phyloP scores from a whole-genome alignment of 2,329 filamentous ascomycete species.

The Botrytis squamosa region DNA sequence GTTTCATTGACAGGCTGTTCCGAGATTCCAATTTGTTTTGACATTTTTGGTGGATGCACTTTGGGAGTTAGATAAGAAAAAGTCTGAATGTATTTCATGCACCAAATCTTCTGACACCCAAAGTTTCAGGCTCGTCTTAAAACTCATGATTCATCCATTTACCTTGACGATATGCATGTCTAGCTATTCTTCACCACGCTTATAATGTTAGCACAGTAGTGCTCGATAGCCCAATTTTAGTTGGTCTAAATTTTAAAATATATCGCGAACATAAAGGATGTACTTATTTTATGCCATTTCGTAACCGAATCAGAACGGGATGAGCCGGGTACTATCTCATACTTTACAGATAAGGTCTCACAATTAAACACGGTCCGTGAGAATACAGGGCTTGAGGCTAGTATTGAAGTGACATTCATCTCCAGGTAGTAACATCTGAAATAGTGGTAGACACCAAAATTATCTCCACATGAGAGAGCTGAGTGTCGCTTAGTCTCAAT shows the following conservation, averaged over 20 bases:
- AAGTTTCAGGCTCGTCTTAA: neutral
- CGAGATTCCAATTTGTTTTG: neutral
- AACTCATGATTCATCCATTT: neutral
- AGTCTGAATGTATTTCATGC: neutral
- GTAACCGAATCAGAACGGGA: too few species aligned
- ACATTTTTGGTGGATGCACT: neutral
- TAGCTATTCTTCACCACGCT: neutral
- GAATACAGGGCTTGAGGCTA: neutral
- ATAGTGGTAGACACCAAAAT: neutral
- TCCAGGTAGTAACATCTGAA: neutral
- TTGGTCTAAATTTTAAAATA: neutral
- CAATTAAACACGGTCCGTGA: too few species aligned
- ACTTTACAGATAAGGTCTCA: too few species aligned
- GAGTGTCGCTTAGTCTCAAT: neutral
- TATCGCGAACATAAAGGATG: neutral
- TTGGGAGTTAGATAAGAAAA: neutral
- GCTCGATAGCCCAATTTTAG: neutral
- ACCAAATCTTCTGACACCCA: neutral
- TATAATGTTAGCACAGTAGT: neutral
- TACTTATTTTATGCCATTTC: too few species aligned
- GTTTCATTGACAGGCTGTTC: rapidly evolving
- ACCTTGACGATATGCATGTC: neutral
- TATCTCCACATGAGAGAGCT: neutral
- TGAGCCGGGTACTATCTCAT: too few species aligned
- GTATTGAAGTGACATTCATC: neutral